Evolutionary conservation across 805 yeast genomes (phyloP), one percentile per base, ranked within the genome.

Genomic region (Cyberlindnera sargentensis): DNA sequence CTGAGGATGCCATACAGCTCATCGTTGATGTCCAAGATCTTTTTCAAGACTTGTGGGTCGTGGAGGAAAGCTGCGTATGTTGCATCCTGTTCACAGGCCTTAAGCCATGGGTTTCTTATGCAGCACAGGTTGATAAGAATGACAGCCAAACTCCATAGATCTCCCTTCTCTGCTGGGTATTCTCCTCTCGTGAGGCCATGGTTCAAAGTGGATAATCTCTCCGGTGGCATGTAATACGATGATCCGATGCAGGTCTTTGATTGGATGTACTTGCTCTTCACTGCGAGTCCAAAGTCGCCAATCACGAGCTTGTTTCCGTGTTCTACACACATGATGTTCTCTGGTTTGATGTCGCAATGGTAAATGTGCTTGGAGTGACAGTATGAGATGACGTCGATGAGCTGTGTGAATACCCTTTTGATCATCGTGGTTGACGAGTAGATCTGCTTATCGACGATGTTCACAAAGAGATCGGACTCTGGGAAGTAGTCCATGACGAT

Each of bases 271-370:
- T 70, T 65, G 8, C 75, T 72, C 39, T 75, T 73, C 46, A 91
- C 76, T 24, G 96, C 89, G 24, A 91, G 70, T 4, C 98, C 98
- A 64, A 93, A 91, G 66, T 91, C 99, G 32, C 95, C 91, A 47
- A 82, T 70, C 49, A 73, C 75, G 44, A 83, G 67, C 43, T 66
- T 72, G 42, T 71, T 60, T 46, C 80, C 87, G 53, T 75, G 70
- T 57, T 63, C 62, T 9, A 77, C 72, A 40, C 89, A 79, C 56
- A 93, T 68, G 44, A 93, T 76, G 67, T 93, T 93, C 62, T 93
- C 98, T 5, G 99, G 99, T 67, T 93, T 93, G 51, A 90, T 78
- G 64, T 90, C 98, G 59, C 97, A 85, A 61, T 90, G 98, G 61
- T 81, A 91, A 32, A 91, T 78, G n/a, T 84, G 82, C 48, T 75